These are phyloP conservation scores for Ailanthus altissimus DNA, from an alignment of 345 rosid genomes.

Conservation along the genomic window DNA sequence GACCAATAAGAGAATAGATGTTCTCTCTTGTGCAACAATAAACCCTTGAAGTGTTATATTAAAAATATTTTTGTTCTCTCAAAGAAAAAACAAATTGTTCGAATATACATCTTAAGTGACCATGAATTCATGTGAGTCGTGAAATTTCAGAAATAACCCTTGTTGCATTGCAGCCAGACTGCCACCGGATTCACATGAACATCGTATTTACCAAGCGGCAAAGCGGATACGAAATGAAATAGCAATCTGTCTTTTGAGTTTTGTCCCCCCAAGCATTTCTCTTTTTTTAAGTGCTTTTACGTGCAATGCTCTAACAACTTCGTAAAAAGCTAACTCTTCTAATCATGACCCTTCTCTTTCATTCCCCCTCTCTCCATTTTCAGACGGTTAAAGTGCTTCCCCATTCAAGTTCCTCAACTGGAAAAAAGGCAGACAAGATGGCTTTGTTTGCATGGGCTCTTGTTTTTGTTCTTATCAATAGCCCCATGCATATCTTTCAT, in stretches of 20 bases:
- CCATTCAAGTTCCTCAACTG: constrained; percentile 15
- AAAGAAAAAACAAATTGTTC: too few species aligned
- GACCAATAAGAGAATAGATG: too few species aligned
- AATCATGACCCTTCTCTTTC: constrained; percentile 6
- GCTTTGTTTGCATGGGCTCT: constrained; percentile 25
- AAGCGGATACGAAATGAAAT: neutral
- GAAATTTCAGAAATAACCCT: constrained; percentile 5
- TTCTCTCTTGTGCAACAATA: too few species aligned
- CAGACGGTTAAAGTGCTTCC: constrained; percentile 30
- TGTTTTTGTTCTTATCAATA: neutral
- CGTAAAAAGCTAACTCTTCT: neutral
- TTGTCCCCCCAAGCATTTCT: constrained; percentile 9
- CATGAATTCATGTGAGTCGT: neutral
- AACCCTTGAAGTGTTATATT: too few species aligned
- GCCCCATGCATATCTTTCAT: neutral
- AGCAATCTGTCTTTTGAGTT: neutral
- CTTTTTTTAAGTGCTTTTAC: constrained; percentile 13
- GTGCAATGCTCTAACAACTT: constrained; percentile 28
- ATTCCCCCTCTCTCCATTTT: neutral
- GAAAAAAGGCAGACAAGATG: constrained; percentile 32
- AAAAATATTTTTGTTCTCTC: too few species aligned
- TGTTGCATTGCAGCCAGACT: neutral
- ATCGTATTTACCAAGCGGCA: neutral
- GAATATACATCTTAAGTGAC: neutral
- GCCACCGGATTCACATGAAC: neutral